Evolutionary conservation across 495 filamentous ascomycete genomes (phyloP), one percentile per base, ranked within the genome.

Genomic region (Neurospora discreta): DNA sequence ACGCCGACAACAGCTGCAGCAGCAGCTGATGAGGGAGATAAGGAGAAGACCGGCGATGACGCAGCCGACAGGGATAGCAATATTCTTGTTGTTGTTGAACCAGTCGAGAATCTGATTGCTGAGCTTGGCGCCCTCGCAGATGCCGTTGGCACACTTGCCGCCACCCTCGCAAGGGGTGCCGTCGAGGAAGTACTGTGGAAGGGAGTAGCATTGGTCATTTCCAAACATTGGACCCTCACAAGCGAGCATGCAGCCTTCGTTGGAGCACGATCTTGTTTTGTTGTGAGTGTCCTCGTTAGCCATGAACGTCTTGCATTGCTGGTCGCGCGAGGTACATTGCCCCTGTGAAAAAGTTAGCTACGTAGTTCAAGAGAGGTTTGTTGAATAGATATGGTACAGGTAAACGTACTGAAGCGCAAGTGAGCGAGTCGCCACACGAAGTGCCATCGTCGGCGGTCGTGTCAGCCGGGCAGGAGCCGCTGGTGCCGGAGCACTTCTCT

Each of bases 131-230:
- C 91, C 93, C 75, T 84, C 78, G 80, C 93, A 96, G 73, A 85
- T 80, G 9, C 93, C 93, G 72, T 94, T 94, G 41, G 74, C 77
- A 79, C 95, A 99, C 67, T 84, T 82, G 7, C 95, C 95, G 70
- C 93, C 92, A 30, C 92, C 90, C 69, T 90, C 87, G 80, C 95
- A 99, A 4, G 89, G 85, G 9, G 95, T 98, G 15, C 95, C 95
- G 78, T 99, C 96, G 44, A 99, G 84, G 82, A 96, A 98, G 79
- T 97, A 95, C 80, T 97, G 93, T 76, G 92, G 88, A 84, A 95
- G 90, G 39, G 85, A 84, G 78, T 89, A 91, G 79, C 90, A 97
- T 44, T 84, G 85, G 77, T 85, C 85, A 13, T 81, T 75, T 1
- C 88, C 88, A 70, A 94, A 87, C 68, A 87, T 78, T n/a, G 91